Percentiles rank a stretch among this genome's conserved stretches.
Conservation (phyloP, 345 rosid species). For the Pistacia vera region DNA sequence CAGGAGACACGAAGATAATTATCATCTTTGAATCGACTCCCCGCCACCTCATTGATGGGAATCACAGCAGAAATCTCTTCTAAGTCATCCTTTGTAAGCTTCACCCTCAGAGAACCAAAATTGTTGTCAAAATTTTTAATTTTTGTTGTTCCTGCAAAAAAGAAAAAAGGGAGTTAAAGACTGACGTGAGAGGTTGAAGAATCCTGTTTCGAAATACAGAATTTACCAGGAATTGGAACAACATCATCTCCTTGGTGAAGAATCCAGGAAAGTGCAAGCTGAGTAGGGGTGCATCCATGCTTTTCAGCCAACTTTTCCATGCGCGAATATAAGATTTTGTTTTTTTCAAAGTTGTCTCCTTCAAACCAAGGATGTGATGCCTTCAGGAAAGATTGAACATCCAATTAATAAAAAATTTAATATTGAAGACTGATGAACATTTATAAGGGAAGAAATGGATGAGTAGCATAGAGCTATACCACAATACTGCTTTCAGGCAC, state of each 20-base stretch:
- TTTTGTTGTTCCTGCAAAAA: constrained; percentile 31
- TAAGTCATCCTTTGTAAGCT: constrained; percentile 27
- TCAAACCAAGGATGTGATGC: constrained; percentile 28
- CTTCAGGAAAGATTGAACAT: constrained; percentile 1
- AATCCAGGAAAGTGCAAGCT: constrained; percentile 52
- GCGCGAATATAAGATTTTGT: constrained; percentile 35
- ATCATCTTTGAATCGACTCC: constrained; percentile 6
- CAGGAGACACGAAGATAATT: background rate
- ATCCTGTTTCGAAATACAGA: background rate
- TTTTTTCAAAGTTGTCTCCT: constrained; percentile 31
- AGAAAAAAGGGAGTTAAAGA: too few relatives aligned
- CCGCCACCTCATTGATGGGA: constrained; percentile 33
- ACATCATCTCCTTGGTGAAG: constrained; percentile 49
- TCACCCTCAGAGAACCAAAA: constrained; percentile 30
- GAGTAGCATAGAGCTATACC: background rate
- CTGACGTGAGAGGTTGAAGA: background rate
- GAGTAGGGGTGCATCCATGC: constrained; percentile 35
- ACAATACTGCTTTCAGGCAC: constrained; percentile 6
- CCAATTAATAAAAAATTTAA: background rate
- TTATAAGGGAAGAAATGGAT: background rate
- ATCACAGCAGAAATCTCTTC: constrained; percentile 39
- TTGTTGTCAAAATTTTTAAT: constrained; percentile 31
- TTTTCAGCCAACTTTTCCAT: constrained; percentile 33
- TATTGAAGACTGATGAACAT: background rate
- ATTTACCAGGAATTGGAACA: constrained; percentile 50